A percentile compares a stretch with the other conserved stretches of the same genome.
Conservation (phyloP, 768 basidiomycete genomes). For the Naganishia randhawae region DNA sequence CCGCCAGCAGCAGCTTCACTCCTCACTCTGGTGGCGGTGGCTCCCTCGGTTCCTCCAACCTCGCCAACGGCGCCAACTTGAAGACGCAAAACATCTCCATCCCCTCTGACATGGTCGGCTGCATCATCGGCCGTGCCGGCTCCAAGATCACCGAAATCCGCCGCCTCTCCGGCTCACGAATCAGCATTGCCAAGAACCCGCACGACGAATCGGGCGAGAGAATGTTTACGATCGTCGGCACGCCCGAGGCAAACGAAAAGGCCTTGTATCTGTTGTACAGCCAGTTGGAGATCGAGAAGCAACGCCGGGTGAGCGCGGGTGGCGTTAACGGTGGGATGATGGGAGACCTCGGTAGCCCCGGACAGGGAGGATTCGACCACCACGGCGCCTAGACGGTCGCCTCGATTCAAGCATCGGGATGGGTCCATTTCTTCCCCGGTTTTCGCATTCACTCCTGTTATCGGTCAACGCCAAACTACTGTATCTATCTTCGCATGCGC, state of each 20-base stretch:
- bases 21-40: conserved; percentile 17
- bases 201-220: conserved; percentile 98
- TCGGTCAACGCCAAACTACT: no score
- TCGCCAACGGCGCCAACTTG: conserved; percentile 61
- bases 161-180: conserved; percentile 93
- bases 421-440: not conserved
- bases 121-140: conserved; percentile 73
- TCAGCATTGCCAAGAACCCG: conserved; percentile 97
- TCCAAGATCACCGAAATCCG: conserved; percentile 99
- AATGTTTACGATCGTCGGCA: conserved; percentile 97
- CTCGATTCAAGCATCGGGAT: no score
- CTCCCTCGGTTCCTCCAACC: conserved; percentile 10
- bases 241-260: conserved; percentile 94
- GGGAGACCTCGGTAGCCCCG: not conserved
- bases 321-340: not conserved
- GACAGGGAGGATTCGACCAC: conserved; percentile 9
- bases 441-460: not conserved
- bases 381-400: not conserved
- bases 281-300: conserved; percentile 77
- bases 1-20: conserved; percentile 32
- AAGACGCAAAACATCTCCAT: conserved; percentile 99
- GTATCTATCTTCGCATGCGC: no score
- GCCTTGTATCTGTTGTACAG: conserved; percentile 95
- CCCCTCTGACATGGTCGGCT: conserved; percentile 95
- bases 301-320: conserved; percentile 20